Evolutionary conservation across 371 early-diverging fungal genomes (phyloP).

Genomic region (Chytridium lagenaria): DNA sequence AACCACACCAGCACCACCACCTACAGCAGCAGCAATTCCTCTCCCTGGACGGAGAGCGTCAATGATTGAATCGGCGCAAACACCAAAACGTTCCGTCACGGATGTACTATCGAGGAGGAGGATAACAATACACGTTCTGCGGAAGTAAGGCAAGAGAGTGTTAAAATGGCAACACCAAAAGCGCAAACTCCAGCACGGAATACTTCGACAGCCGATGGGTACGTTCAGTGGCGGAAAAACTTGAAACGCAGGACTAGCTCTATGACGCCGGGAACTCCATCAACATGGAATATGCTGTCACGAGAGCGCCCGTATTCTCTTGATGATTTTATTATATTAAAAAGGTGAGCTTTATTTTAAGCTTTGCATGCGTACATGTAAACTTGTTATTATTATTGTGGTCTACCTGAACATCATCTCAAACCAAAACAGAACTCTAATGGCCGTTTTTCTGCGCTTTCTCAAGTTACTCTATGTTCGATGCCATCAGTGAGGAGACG

Average conservation of each 20-base stretch:
- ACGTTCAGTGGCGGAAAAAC: background rate
- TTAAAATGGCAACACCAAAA: background rate
- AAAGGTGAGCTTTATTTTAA: too few species aligned
- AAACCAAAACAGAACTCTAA: background rate
- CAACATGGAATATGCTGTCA: background rate
- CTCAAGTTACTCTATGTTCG: constrained; percentile 26
- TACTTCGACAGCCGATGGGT: background rate
- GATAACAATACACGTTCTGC: too few species aligned
- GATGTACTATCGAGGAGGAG: too few species aligned
- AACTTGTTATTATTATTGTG: too few species aligned
- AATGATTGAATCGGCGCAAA: background rate
- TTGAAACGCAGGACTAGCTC: background rate
- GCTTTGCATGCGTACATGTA: too few species aligned
- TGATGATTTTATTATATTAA: constrained; percentile 32
- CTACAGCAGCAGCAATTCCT: constrained; percentile 17
- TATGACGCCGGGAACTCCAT: background rate
- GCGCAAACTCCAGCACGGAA: background rate
- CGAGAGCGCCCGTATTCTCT: constrained; percentile 1
- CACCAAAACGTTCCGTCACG: too few species aligned
- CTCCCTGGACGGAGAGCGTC: constrained; percentile 24
- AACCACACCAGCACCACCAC: background rate
- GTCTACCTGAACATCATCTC: too few species aligned
- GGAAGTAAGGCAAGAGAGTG: too few species aligned
- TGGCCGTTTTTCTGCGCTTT: background rate
- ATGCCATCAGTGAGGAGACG: constrained; percentile 31